Percentiles rank a stretch among this genome's conserved stretches.
Conservation (phyloP, 2,329 filamentous ascomycete species). For the Pseudogymnoascus sp. region DNA sequence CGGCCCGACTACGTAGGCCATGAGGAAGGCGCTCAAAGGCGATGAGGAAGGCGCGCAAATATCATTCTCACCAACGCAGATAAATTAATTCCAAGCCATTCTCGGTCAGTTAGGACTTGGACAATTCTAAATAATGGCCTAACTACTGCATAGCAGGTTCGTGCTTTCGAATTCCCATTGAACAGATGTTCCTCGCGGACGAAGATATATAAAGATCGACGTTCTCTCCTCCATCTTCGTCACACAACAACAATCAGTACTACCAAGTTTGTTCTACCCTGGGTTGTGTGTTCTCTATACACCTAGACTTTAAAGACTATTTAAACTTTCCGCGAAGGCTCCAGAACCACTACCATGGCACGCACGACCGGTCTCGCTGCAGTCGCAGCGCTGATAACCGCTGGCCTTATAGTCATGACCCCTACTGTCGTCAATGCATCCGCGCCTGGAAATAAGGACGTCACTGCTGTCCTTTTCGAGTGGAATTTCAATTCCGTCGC, state of each 20-base stretch:
- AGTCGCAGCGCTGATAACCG: background rate
- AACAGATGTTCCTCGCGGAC: background rate
- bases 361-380: background rate
- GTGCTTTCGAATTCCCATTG: background rate
- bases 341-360: background rate
- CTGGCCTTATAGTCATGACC: background rate
- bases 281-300: background rate
- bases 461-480: conserved; percentile 2
- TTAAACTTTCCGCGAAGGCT: background rate
- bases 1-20: background rate
- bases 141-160: background rate
- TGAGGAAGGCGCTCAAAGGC: background rate
- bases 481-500: conserved; percentile 3
- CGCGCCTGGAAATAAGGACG: background rate
- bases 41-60: background rate
- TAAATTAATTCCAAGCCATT: background rate
- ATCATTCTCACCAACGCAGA: background rate
- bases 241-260: background rate
- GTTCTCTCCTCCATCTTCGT: background rate
- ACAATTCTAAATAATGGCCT: background rate
- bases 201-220: background rate
- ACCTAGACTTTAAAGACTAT: background rate
- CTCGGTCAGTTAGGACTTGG: background rate
- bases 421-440: background rate
- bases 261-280: background rate